Conservation (phyloP, 768 basidiomycete species). For the Mrakia hoshinonis region DNA sequence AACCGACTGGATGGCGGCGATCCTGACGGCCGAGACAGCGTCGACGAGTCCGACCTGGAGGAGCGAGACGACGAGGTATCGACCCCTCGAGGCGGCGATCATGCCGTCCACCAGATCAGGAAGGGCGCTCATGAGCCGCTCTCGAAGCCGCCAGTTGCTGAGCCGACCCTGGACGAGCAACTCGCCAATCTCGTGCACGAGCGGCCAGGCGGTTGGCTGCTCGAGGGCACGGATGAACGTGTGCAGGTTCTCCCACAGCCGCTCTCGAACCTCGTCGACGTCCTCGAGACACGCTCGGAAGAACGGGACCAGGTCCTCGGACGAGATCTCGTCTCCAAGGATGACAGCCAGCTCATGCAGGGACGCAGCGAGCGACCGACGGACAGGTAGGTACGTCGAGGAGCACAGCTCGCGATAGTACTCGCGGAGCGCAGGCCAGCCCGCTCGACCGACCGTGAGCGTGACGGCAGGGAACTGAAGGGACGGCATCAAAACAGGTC, state of each 20-base stretch:
- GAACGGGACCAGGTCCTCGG: conserved; percentile 59
- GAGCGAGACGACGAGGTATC: conserved; percentile 50
- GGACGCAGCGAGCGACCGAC: conserved; percentile 73
- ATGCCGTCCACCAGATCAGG: conserved; percentile 46
- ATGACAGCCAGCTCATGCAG: conserved; percentile 82
- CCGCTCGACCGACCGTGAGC: conserved; percentile 62
- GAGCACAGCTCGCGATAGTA: conserved; percentile 59
- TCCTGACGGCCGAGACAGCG: conserved; percentile 72
- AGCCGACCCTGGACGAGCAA: conserved; percentile 54
- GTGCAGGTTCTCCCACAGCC: conserved; percentile 59
- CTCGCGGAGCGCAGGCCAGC: conserved; percentile 64
- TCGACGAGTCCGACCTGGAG: conserved; percentile 62
- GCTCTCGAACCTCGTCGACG: conserved; percentile 64
- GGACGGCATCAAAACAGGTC: conserved; percentile 35
- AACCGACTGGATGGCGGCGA: conserved; percentile 53
- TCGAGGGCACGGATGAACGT: conserved; percentile 53
- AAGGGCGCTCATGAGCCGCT: conserved; percentile 55
- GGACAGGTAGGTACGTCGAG: conserved; percentile 56
- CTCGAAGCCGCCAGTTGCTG: conserved; percentile 73
- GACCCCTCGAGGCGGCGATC: conserved; percentile 44
- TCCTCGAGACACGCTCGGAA: conserved; percentile 51
- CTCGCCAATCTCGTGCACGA: conserved; percentile 44
- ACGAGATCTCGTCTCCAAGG: conserved; percentile 61
- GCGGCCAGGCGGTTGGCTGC: conserved; percentile 45
- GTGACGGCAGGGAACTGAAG: conserved; percentile 82